Percentiles rank a stretch among this genome's conserved stretches.
Evolutionary conservation across 1,284 basidiomycete genomes (phyloP).

Genomic region (Fistulina hepatica): DNA sequence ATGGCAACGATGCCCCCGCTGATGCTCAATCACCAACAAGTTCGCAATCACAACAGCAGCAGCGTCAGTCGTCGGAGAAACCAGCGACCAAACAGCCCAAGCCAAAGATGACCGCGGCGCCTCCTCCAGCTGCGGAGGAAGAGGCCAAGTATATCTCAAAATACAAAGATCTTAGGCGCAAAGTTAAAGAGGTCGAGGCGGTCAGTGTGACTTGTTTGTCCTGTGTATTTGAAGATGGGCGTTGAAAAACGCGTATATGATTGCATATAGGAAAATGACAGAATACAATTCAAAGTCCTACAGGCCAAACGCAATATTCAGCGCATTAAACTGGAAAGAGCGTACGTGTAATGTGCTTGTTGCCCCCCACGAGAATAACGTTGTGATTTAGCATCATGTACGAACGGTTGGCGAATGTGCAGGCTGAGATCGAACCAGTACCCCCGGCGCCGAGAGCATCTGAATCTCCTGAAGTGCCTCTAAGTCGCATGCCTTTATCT

Average conservation of each 20-base stretch:
- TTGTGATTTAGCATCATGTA: conserved; percentile 51
- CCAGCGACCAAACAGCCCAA: no score
- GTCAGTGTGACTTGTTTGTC: conserved; percentile 34
- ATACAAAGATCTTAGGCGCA: conserved; percentile 83
- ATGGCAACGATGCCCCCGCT: no score
- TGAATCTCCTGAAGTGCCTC: no score
- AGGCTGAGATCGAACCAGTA: no score
- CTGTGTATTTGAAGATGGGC: background rate
- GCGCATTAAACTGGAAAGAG: conserved; percentile 80
- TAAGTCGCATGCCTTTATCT: no score
- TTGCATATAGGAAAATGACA: conserved; percentile 69
- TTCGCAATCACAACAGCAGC: no score
- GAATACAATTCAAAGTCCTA: conserved; percentile 70
- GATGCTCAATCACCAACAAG: no score
- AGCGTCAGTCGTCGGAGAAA: no score
- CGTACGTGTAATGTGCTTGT: conserved; percentile 50
- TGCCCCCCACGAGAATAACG: conserved; percentile 16
- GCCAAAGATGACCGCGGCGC: no score
- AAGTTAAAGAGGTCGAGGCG: conserved; percentile 79
- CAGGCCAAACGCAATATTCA: conserved; percentile 79
- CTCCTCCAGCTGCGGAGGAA: background rate
- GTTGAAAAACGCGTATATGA: conserved; percentile 1
- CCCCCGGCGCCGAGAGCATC: no score
- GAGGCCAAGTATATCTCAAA: conserved; percentile 34
- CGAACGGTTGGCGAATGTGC: conserved; percentile 42